phyloP scores from a whole-genome alignment of 2,329 filamentous ascomycete species.

The Aspergillus unguis region DNA sequence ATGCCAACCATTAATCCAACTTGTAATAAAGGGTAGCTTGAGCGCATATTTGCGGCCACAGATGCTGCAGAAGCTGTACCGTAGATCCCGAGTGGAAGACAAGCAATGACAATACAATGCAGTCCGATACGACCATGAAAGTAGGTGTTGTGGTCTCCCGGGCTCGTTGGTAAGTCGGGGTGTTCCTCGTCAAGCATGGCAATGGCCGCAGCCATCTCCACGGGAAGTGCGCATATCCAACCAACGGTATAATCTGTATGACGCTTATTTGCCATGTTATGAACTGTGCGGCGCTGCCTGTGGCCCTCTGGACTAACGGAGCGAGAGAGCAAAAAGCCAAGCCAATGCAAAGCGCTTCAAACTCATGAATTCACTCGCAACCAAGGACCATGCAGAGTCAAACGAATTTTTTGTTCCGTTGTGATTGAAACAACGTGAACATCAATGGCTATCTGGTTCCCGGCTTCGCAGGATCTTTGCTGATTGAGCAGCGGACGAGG shows the following conservation, averaged over 20 bases:
- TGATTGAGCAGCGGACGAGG: neutral
- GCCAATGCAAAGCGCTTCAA: neutral
- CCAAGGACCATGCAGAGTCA: neutral
- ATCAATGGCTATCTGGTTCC: neutral
- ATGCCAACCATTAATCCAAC: conserved; percentile 13
- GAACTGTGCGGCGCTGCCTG: neutral
- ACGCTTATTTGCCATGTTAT: neutral
- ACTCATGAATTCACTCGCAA: neutral
- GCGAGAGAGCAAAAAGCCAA: neutral
- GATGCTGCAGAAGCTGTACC: conserved; percentile 6
- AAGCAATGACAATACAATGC: conserved; percentile 10
- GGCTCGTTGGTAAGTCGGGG: neutral
- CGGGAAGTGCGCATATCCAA: neutral
- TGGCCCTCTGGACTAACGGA: too few relatives aligned
- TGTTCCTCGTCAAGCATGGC: neutral
- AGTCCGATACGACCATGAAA: neutral
- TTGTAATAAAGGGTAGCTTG: neutral
- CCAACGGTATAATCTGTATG: neutral
- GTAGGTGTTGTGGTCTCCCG: conserved; percentile 1
- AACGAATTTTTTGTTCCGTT: neutral
- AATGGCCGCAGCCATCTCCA: neutral
- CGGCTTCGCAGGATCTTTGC: neutral
- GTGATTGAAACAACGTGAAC: neutral
- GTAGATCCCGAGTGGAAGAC: conserved; percentile 2
- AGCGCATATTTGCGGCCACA: neutral